phyloP scores from a whole-genome alignment of 441 rosid species.

The Dalechampia spathulata region DNA sequence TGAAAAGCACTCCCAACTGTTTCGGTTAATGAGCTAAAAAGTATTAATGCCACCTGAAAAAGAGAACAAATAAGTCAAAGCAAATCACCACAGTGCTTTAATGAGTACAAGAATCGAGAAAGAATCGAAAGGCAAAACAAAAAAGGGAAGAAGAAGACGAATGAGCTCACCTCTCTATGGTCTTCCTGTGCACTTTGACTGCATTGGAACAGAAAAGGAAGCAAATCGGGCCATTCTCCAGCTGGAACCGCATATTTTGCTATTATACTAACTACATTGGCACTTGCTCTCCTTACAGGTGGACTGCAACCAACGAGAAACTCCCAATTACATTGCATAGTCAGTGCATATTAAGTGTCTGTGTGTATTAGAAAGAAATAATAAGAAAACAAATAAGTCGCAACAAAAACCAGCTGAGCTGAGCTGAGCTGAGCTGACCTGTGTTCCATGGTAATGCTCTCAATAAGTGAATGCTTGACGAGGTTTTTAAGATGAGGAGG shows the following conservation, averaged over 20 bases:
- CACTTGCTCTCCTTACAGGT: slow-evolving; percentile 96
- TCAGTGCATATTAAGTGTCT: too few relatives aligned
- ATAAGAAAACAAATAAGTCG: background rate
- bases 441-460: slow-evolving; percentile 95
- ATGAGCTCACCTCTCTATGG: slow-evolving; percentile 80
- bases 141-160: background rate
- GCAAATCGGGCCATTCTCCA: slow-evolving; percentile 97
- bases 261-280: slow-evolving; percentile 89
- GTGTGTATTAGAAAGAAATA: background rate
- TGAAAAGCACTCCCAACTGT: slow-evolving; percentile 87
- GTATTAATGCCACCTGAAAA: slow-evolving; percentile 84
- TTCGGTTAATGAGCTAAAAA: slow-evolving; percentile 97
- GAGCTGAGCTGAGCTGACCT: too few relatives aligned
- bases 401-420: slow-evolving; percentile 13
- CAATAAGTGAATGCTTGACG: slow-evolving; percentile 87
- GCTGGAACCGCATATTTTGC: slow-evolving; percentile 96
- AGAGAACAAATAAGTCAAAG: background rate
- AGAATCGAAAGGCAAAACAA: background rate
- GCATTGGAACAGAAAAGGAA: slow-evolving; percentile 85
- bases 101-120: background rate
- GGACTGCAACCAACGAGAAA: too few relatives aligned
- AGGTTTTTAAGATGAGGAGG: slow-evolving; percentile 70
- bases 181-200: slow-evolving; percentile 98
- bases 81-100: too few relatives aligned
- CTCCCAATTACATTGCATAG: too few relatives aligned